Conservation (phyloP, 2,329 filamentous ascomycete genomes). For the Colletotrichum orchidophilum region DNA sequence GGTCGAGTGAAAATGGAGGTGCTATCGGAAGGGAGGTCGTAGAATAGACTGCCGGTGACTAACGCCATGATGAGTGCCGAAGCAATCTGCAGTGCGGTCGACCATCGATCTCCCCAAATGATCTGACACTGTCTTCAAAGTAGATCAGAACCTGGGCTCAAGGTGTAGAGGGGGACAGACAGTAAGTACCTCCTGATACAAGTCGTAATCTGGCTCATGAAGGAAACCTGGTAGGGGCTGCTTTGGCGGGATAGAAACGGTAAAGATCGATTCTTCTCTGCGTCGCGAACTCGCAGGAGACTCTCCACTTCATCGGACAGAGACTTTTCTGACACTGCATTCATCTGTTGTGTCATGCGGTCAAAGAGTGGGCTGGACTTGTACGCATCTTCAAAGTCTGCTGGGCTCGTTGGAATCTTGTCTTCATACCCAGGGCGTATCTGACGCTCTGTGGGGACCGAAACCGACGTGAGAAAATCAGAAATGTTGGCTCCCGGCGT, state of each 20-base stretch:
- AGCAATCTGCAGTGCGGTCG: constrained; percentile 54
- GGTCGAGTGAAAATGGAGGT: constrained; percentile 62
- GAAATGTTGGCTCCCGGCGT: constrained; percentile 72
- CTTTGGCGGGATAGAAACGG: background rate
- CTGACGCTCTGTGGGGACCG: constrained; percentile 75
- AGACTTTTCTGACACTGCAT: background rate
- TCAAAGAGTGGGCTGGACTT: constrained; percentile 49
- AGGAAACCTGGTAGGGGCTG: background rate
- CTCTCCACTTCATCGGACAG: background rate
- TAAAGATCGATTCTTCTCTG: background rate
- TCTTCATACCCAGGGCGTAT: constrained; percentile 73
- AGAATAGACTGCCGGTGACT: constrained; percentile 71
- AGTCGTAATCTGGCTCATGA: background rate
- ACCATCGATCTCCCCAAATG: constrained; percentile 60
- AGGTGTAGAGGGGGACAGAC: constrained; percentile 43
- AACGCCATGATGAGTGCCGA: constrained; percentile 65
- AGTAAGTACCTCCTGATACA: background rate
- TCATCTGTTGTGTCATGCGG: constrained; percentile 50
- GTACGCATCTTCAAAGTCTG: constrained; percentile 62
- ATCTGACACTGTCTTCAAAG: constrained; percentile 59
- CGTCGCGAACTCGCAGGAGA: background rate
- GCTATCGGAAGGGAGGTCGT: constrained; percentile 56
- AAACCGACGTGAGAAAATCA: constrained; percentile 76
- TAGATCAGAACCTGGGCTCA: constrained; percentile 55
- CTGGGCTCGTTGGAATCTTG: constrained; percentile 73